phyloP scores from a whole-genome alignment of 805 yeast species.

The Candida maesae region DNA sequence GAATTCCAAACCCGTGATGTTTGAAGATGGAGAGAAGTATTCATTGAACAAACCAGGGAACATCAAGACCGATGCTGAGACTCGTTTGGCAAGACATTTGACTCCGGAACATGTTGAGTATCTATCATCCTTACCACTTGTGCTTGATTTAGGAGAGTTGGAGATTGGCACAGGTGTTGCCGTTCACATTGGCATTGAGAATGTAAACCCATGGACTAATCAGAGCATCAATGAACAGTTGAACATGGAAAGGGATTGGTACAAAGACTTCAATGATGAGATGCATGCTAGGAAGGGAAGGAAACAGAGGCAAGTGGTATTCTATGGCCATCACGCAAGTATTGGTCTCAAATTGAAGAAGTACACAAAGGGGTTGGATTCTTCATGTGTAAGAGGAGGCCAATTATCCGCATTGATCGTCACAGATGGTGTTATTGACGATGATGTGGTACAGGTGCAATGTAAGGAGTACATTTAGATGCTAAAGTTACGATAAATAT shows the following conservation, averaged over 20 bases:
- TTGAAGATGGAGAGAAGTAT: slow-evolving; percentile 16
- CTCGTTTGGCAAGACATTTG: slow-evolving; percentile 28
- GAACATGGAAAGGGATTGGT: slow-evolving; percentile 68
- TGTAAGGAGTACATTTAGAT: slow-evolving; percentile 7
- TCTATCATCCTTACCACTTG: slow-evolving; percentile 60
- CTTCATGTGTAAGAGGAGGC: slow-evolving; percentile 78
- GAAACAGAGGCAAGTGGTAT: slow-evolving; percentile 47
- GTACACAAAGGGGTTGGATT: slow-evolving; percentile 76
- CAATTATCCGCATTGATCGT: slow-evolving; percentile 52
- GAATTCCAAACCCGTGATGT: slow-evolving; percentile 30
- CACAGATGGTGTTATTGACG: slow-evolving; percentile 8
- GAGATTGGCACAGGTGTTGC: slow-evolving; percentile 36
- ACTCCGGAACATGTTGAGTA: slow-evolving; percentile 58
- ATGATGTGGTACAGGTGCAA: slow-evolving; percentile 14
- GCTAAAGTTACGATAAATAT: too few species aligned
- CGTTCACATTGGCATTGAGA: slow-evolving; percentile 19
- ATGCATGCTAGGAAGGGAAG: slow-evolving; percentile 26
- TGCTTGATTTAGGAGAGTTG: slow-evolving; percentile 57
- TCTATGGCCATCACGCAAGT: slow-evolving; percentile 88
- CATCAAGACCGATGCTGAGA: slow-evolving; percentile 16
- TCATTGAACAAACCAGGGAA: slow-evolving; percentile 20
- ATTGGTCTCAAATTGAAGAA: slow-evolving; percentile 63
- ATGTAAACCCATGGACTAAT: slow-evolving; percentile 37
- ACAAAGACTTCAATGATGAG: slow-evolving; percentile 28
- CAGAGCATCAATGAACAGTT: slow-evolving; percentile 51